Percentiles rank a stretch among this genome's conserved stretches.
These are phyloP conservation scores for Coniferiporia sulphurascens DNA, from an alignment of 1,284 basidiomycete genomes.

Conservation along the genomic window DNA sequence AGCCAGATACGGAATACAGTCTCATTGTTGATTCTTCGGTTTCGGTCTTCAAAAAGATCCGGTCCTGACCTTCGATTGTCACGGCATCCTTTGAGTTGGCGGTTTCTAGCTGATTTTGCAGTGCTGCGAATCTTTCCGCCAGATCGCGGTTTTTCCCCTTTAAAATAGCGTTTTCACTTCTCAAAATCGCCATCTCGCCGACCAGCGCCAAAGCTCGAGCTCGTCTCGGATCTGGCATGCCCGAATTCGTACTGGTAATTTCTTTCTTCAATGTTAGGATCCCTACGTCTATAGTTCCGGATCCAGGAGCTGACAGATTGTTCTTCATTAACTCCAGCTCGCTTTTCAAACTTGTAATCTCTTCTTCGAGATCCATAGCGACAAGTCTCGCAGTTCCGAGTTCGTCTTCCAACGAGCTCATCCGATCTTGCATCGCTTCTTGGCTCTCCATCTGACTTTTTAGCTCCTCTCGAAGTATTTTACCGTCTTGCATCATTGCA, in stretches of 20 bases:
- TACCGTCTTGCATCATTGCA: background rate
- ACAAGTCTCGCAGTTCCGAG: background rate
- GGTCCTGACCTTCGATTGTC: background rate
- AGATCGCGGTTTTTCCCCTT: background rate
- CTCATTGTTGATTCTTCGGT: background rate
- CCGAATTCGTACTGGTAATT: background rate
- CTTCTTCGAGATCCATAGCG: too few species aligned
- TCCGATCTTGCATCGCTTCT: background rate
- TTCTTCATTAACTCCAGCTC: too few species aligned
- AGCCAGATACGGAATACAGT: too few species aligned
- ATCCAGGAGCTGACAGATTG: too few species aligned
- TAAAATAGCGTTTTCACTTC: background rate
- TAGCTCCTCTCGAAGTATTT: background rate
- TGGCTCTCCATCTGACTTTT: background rate
- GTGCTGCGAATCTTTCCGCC: background rate
- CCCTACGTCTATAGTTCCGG: background rate
- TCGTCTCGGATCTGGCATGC: background rate
- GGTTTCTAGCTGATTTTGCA: background rate
- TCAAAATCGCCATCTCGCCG: background rate
- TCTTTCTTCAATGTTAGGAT: background rate
- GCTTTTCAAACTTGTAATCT: too few species aligned
- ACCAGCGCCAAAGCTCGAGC: background rate
- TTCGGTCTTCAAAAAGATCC: background rate
- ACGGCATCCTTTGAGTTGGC: background rate
- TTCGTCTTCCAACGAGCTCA: background rate